Evolutionary conservation across 1,139 yeast genomes (phyloP), one percentile per base, ranked within the genome.

Genomic region (Kluyveromyces marxianus): DNA sequence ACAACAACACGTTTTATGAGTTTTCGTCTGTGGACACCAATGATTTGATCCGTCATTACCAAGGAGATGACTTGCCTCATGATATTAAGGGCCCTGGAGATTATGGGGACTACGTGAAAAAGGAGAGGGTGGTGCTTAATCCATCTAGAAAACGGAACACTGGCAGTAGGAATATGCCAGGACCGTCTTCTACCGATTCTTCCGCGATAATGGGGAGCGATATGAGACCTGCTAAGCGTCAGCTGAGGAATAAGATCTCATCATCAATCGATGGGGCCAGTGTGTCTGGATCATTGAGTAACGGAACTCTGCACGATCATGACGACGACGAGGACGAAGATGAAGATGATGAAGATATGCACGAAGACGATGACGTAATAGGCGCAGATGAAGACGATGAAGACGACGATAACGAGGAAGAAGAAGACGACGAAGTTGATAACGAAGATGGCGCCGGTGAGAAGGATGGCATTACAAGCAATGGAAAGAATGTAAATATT

Each of bases 1-100:
- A 79, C 59, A 88, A 87, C 66, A 83, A 86, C 55, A 63, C 69
- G 26, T 74, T 86, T 39, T 86, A 83, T 63, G 96, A 90, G 66
- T 90, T 82, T 59, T 77, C 90, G 4, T 81, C 95, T 4, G 82
- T 81, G 26, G 81, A 83, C 52, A 73, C 85, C 7, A 71, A 75
- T 30, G 82, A 81, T 44, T 67, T 90, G 39, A 65, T 89, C 39
- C 69, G 72, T 8, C 71, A 72, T 42, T 87, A 82, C 63, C 69
- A 73, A 41, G 53, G 58, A 41, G 63, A 66, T 31, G 54, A 57
- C 4, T 57, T 60, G 39, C 68, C 74, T 4, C 83, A 80, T 54
- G 87, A 81, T 56, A 67, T 70, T 14, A 82, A 81, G 59, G 71
- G 75, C 7, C 89, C 87, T 0, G 74, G 71, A 7, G 81, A 79